Percentiles rank a stretch among this genome's conserved stretches.
Evolutionary conservation across 805 yeast species (phyloP).

Genomic region (Brettanomyces nanus): DNA sequence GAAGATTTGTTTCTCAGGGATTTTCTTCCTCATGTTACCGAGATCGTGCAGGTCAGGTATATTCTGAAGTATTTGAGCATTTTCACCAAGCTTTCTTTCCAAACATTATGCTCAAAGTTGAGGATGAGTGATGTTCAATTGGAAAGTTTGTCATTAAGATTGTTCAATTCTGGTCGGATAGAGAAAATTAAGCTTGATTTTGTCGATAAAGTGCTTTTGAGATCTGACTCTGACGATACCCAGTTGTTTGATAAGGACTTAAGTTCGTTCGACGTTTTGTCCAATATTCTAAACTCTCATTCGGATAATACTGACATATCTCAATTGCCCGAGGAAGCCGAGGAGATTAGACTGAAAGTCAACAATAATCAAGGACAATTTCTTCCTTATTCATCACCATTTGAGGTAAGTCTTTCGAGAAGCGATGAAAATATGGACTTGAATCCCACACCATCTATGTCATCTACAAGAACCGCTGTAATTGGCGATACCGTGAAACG

Average conservation of each 20-base stretch:
- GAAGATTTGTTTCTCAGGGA: slow-evolving; percentile 12
- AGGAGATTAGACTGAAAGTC: slow-evolving; percentile 1
- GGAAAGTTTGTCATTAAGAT: slow-evolving; percentile 18
- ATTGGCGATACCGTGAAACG: not conserved
- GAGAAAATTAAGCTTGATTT: slow-evolving; percentile 19
- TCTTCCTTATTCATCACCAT: not conserved
- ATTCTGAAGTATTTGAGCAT: slow-evolving; percentile 15
- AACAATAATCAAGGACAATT: not conserved
- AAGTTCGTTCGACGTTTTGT: slow-evolving; percentile 7
- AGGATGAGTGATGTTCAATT: slow-evolving; percentile 13
- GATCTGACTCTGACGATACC: slow-evolving; percentile 1
- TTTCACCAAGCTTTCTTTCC: slow-evolving; percentile 18
- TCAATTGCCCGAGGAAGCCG: slow-evolving; percentile 6
- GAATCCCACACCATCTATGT: not conserved
- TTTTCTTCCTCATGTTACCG: slow-evolving; percentile 20
- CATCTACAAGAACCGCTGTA: not conserved
- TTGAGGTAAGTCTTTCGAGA: not conserved
- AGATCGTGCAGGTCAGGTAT: slow-evolving; percentile 18
- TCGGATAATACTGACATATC: slow-evolving; percentile 4
- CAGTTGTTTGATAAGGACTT: slow-evolving; percentile 7
- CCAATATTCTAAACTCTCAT: slow-evolving; percentile 9
- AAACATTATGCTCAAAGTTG: slow-evolving; percentile 13
- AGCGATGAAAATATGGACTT: not conserved
- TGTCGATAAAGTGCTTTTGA: slow-evolving; percentile 12
- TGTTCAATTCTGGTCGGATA: slow-evolving; percentile 19